Conservation (phyloP, 2,329 filamentous ascomycete species). For the Apiospora sp. region DNA sequence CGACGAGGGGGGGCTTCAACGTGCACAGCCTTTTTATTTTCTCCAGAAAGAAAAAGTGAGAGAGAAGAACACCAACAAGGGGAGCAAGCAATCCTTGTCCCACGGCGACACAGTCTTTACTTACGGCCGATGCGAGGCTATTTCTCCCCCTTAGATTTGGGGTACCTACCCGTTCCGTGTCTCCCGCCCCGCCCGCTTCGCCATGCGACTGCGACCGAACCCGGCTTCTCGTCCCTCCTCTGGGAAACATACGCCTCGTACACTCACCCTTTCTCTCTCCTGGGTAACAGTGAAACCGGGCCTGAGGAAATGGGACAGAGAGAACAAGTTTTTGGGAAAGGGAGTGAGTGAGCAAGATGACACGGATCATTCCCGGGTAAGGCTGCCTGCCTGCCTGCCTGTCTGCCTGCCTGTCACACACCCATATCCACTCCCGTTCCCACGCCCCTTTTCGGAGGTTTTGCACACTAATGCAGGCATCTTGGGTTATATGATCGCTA, state of each 20-base stretch:
- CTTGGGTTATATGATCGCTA: slow-evolving; percentile 5
- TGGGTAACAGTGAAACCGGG: background rate
- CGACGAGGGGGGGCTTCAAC: background rate
- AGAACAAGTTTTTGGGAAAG: background rate
- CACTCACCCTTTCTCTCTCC: background rate
- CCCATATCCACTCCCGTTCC: background rate
- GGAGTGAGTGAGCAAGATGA: background rate
- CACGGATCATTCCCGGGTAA: slow-evolving; percentile 5
- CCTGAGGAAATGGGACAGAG: background rate
- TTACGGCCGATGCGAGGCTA: slow-evolving; percentile 20
- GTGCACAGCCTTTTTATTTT: background rate
- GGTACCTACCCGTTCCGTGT: slow-evolving; percentile 12
- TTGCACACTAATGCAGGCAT: slow-evolving; percentile 19
- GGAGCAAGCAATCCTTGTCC: slow-evolving; percentile 9
- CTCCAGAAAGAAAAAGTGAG: background rate
- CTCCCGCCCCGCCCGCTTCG: background rate
- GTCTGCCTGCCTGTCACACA: background rate
- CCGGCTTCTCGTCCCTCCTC: background rate
- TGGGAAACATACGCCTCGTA: background rate
- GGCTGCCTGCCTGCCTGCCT: background rate
- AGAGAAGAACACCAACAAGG: slow-evolving; percentile 1
- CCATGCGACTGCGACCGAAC: slow-evolving; percentile 19
- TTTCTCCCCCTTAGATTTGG: slow-evolving; percentile 15
- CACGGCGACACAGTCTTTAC: slow-evolving; percentile 16
- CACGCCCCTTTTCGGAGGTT: slow-evolving; percentile 17